Evolutionary conservation across 2,329 filamentous ascomycete genomes (phyloP).

Genomic region (Aureobasidium melanogenum): DNA sequence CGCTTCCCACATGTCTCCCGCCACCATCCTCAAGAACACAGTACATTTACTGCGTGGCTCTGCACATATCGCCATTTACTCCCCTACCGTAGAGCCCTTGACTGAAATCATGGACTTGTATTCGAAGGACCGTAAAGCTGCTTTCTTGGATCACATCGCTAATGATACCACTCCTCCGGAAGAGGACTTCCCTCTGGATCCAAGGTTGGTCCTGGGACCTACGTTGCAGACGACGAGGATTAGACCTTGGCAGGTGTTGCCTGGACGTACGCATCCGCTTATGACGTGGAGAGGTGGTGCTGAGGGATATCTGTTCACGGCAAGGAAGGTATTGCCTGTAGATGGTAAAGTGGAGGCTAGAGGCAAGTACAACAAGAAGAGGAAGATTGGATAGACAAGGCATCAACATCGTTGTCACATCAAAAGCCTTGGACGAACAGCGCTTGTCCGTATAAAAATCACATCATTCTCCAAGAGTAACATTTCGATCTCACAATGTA

Average conservation of each 20-base stretch:
- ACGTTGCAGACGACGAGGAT: slow-evolving; percentile 73
- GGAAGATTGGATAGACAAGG: slow-evolving; percentile 12
- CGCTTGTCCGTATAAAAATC: too few species aligned
- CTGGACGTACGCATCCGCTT: slow-evolving; percentile 81
- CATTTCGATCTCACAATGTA: too few species aligned
- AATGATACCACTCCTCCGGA: slow-evolving; percentile 23
- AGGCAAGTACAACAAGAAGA: slow-evolving; percentile 16
- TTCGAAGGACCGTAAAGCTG: slow-evolving; percentile 66
- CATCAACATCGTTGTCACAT: too few species aligned
- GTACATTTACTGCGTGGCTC: slow-evolving; percentile 77
- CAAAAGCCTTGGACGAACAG: too few species aligned
- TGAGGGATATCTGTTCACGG: slow-evolving; percentile 86
- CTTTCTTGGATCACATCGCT: slow-evolving; percentile 50
- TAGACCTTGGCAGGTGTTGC: slow-evolving; percentile 81
- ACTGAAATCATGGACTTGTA: slow-evolving; percentile 74
- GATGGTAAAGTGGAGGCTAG: slow-evolving; percentile 16
- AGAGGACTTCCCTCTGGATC: slow-evolving; percentile 78
- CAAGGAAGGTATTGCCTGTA: slow-evolving; percentile 65
- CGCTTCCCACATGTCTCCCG: slow-evolving; percentile 72
- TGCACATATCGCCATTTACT: slow-evolving; percentile 79
- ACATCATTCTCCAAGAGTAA: too few species aligned
- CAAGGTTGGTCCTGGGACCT: slow-evolving; percentile 70
- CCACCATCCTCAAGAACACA: slow-evolving; percentile 62
- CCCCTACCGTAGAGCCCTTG: slow-evolving; percentile 69
- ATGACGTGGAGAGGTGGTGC: slow-evolving; percentile 86